These are phyloP conservation scores for Carallia brachiata DNA, from an alignment of 345 rosid genomes.

Conservation along the genomic window DNA sequence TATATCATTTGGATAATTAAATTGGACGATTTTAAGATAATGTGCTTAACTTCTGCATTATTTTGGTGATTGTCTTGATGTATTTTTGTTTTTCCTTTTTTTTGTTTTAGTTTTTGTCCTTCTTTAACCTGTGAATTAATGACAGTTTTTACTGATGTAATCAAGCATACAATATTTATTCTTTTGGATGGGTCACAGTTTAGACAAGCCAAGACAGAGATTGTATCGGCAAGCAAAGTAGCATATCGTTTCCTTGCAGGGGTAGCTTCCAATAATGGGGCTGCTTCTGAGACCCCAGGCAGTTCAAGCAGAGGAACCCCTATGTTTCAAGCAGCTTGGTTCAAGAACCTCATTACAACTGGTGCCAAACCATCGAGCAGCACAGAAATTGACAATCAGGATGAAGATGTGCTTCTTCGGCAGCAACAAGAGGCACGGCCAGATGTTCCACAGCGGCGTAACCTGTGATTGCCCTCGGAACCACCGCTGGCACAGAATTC, in stretches of 20 bases:
- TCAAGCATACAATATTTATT: no score
- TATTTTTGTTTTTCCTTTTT: neutral
- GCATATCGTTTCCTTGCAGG: slow-evolving; percentile 83
- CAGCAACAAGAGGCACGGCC: slow-evolving; percentile 24
- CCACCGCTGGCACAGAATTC: slow-evolving; percentile 6
- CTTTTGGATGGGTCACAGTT: slow-evolving; percentile 50
- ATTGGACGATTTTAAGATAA: no score
- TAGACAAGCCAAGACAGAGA: slow-evolving; percentile 92
- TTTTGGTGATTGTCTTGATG: neutral
- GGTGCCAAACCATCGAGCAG: slow-evolving; percentile 69
- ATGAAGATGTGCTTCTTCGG: slow-evolving; percentile 28
- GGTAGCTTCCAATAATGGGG: slow-evolving; percentile 44
- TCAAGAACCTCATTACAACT: slow-evolving; percentile 59
- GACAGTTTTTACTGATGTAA: no score
- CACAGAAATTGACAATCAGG: slow-evolving; percentile 34
- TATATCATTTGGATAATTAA: no score
- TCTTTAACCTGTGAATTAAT: no score
- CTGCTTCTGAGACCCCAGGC: slow-evolving; percentile 46
- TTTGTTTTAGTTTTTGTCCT: no score
- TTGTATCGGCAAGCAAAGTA: slow-evolving; percentile 92
- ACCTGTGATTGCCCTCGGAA: neutral
- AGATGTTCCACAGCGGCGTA: slow-evolving; percentile 1
- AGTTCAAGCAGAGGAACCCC: slow-evolving; percentile 58
- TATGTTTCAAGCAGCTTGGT: slow-evolving; percentile 71
- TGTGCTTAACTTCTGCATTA: neutral